Percentiles rank a stretch among this genome's conserved stretches.
Evolutionary conservation across 768 basidiomycete genomes (phyloP).

Genomic region (Leccinum sublutescens): DNA sequence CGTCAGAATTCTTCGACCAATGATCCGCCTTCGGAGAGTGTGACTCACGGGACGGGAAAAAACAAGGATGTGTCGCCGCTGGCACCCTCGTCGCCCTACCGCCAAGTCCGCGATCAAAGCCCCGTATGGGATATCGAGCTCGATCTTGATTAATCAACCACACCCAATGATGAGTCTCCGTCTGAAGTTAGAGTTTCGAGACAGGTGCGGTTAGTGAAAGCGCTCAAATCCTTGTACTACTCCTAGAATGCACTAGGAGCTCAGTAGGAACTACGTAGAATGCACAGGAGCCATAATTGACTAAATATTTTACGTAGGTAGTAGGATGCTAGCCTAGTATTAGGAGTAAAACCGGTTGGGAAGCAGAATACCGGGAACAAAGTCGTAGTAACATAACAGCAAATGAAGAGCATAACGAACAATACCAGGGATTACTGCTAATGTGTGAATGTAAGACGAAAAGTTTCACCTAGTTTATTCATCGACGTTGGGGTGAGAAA

Average conservation of each 20-base stretch:
- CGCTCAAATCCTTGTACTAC: too few relatives aligned
- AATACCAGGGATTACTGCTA: background rate
- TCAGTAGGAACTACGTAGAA: background rate
- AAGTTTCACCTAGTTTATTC: background rate
- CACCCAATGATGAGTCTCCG: constrained; percentile 8
- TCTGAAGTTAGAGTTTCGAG: too few relatives aligned
- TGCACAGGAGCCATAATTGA: constrained; percentile 18
- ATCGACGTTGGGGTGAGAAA: constrained; percentile 28
- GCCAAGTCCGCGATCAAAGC: constrained; percentile 44
- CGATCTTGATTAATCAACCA: constrained; percentile 39
- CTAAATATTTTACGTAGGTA: constrained; percentile 21
- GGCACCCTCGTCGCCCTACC: constrained; percentile 3
- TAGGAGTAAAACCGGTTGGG: background rate
- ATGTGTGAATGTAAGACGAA: background rate
- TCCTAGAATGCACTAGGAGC: too few relatives aligned
- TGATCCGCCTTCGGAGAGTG: background rate
- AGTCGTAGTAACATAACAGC: constrained; percentile 1
- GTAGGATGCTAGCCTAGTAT: constrained; percentile 7
- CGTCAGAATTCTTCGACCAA: background rate
- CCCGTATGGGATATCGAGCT: constrained; percentile 76
- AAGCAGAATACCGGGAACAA: constrained; percentile 1
- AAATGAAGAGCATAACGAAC: background rate
- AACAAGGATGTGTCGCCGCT: constrained; percentile 17
- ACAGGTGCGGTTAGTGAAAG: too few relatives aligned
- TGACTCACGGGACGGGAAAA: constrained; percentile 15